Conservation (phyloP, 2,329 filamentous ascomycete genomes). For the Neonectria ditissima region DNA sequence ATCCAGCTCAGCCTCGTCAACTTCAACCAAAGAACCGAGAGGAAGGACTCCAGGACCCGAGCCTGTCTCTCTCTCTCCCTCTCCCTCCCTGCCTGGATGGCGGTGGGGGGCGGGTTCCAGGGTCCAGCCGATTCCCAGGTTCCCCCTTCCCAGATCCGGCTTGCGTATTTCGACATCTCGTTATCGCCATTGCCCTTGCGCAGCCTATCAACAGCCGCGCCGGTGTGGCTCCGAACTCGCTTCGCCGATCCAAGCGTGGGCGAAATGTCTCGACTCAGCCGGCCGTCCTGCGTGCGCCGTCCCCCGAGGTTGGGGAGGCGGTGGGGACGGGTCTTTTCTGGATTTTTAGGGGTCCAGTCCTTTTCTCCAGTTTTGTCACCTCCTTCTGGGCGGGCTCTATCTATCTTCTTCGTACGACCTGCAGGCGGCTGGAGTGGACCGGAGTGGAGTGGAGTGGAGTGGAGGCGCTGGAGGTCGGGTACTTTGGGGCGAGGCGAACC, state of each 20-base stretch:
- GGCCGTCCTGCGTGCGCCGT: not conserved
- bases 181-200: constrained; percentile 1
- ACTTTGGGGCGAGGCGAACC: not conserved
- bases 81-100: too few relatives aligned
- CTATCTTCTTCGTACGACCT: not conserved
- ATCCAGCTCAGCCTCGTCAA: not conserved
- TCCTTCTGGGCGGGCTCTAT: not conserved
- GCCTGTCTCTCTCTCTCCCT: too few relatives aligned
- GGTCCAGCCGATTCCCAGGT: not conserved
- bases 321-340: too few relatives aligned
- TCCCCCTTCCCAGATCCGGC: not conserved
- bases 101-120: not conserved
- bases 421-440: not conserved
- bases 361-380: not conserved
- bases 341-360: not conserved
- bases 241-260: not conserved
- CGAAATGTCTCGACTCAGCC: not conserved
- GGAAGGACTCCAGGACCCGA: not conserved
- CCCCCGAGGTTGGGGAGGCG: not conserved
- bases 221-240: not conserved
- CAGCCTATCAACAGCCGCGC: not conserved
- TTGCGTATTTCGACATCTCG: not conserved
- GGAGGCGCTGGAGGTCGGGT: not conserved
- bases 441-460: too few relatives aligned
- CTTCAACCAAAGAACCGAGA: not conserved